Base-by-base conservation (phyloP, 306 rosid species). In the Pueraria montana region DNA sequence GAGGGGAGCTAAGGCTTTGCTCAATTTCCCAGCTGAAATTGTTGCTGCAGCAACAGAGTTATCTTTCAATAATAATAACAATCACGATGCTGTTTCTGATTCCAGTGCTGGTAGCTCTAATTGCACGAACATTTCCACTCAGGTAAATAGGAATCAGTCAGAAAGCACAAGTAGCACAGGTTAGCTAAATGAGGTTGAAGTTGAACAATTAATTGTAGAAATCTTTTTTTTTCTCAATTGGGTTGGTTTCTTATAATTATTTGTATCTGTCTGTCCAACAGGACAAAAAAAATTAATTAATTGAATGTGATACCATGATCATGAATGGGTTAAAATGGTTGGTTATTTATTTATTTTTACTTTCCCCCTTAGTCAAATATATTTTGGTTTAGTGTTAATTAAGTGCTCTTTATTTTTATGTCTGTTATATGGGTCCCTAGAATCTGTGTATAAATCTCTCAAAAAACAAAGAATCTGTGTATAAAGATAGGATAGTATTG, bases 1-100 rank as follows among this genome's bases (percentile, higher is more conserved):
- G 97, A 84, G 97, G 2, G 98, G 97, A 4, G 14, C 93, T 2
- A 92, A 91, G 87, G 98, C 97, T 4, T 65, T 91, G 70, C 94
- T 94, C 1, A 94, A 94, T 78, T 94, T 94, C 48, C 97, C 98
- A 2, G 79, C 90, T 32, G 88, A 90, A 40, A 65, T 88, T 67
- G 90, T 87, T 21, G 91, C 89, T 10, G 86, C 92, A 27, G 32
- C 40, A 34, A 34, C 40, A 0, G 7, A 34, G 7, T 34, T 34
- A 34, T 34, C 40, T 64, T 50, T 76, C 11, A 68, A 78, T 30
- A 34, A 34, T 6, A 3, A 5, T 30, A 80, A 81, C 26, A 81
- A 30, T 77, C 72, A 58, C 11, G 83, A 75, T 24, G 65, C 8
- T 34, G 40, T 6, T 36, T 42, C 52, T 20, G 32, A 84, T 24